These are phyloP conservation scores for Colletotrichum gloeosporioides DNA, from an alignment of 2,329 filamentous ascomycete genomes.

Conservation along the genomic window DNA sequence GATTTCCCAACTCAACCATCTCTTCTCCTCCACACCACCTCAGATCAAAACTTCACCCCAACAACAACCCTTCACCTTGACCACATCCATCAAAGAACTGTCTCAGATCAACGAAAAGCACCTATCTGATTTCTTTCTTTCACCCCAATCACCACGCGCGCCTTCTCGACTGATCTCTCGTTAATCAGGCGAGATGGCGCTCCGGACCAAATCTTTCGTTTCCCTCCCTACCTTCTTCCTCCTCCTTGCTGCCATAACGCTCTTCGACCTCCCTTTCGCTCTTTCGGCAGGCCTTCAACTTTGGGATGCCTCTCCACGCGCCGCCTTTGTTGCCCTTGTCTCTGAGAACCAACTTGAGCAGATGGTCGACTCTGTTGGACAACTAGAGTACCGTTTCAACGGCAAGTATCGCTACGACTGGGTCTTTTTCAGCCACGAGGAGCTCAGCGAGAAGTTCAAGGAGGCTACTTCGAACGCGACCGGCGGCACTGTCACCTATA, in stretches of 20 bases:
- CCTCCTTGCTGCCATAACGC: background rate
- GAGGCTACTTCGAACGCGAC: constrained; percentile 70
- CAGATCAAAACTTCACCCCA: background rate
- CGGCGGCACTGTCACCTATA: constrained; percentile 73
- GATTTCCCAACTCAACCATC: background rate
- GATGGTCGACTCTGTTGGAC: constrained; percentile 72
- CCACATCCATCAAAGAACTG: background rate
- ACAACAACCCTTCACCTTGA: background rate
- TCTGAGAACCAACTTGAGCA: constrained; percentile 73
- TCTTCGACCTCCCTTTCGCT: background rate
- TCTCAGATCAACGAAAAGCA: background rate
- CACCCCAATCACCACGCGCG: background rate
- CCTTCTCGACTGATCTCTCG: background rate
- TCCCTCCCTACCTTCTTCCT: background rate
- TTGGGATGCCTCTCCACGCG: constrained; percentile 30
- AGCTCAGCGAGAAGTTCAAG: constrained; percentile 81
- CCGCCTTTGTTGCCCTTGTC: constrained; percentile 68
- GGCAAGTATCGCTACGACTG: constrained; percentile 84
- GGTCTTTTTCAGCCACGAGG: constrained; percentile 85
- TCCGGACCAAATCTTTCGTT: background rate
- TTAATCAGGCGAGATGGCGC: background rate
- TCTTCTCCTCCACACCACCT: background rate
- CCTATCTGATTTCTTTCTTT: background rate
- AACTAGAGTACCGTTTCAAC: constrained; percentile 69
- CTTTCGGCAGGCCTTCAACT: background rate